Base-by-base conservation (phyloP, 2,329 filamentous ascomycete genomes). In the Chalaropsis ovoidea region DNA sequence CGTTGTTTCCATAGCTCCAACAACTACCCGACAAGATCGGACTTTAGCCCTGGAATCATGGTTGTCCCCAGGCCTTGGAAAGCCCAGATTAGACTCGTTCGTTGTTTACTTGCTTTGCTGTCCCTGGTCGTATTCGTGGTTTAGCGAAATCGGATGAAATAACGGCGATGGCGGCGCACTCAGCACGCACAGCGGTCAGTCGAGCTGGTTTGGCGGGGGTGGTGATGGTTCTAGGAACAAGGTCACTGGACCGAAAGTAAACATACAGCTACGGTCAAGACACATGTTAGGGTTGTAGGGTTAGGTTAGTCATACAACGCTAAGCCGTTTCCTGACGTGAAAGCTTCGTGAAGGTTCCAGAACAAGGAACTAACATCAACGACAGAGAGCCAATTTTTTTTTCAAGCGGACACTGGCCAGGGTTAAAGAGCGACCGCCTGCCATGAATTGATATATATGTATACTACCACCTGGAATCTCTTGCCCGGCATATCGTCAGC, bases 331-430 rank as follows among this genome's bases (percentile, higher is more conserved):
- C 31, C 8, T 19, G 22, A 52, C 47, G 15, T 52, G 22, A 52
- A 61, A 65, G n/a, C 52, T 61, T 65, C 66, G 43, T 67, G 66
- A 67, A 67, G 66, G 63, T 67, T 67, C 66, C 52, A 67, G 66
- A 67, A 67, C 22, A 61, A 63, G 61, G 63, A 62, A 58, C 54
- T 58, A 58, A 58, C 54, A 58, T 39, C 54, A 58, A 10, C 54
- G 24, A 31, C 27, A n/a, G 13, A n/a, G 7, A 39, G 31, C 54
- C n/a, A 41, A 52, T 19, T 49, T 54, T 52, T 39, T 11, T 52
- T 39, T 11, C 15, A 11, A 47, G 43, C 43, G 3, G 35, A 22
- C 19, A 62, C 42, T 2, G 1, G 39, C 15, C 41, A 17, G 60
- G 24, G 22, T 52, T n/a, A 24, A 63, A 52, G 31, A 63, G 43